Conservation (phyloP, 306 rosid genomes). For the Quillaja saponaria region DNA sequence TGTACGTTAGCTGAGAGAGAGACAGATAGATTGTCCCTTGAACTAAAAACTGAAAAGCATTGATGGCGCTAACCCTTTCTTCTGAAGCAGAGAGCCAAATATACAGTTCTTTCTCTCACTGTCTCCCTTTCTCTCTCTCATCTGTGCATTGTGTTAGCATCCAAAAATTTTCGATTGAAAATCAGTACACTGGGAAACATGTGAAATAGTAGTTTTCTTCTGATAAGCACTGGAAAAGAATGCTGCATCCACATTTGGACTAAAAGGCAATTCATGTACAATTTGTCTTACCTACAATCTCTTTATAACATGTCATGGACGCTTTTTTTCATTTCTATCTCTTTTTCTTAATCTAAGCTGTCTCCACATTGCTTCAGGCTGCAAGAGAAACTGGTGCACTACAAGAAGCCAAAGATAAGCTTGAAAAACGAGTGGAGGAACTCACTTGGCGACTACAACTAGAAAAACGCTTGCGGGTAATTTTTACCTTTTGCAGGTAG, state of each 20-base stretch:
- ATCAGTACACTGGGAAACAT: too few relatives aligned
- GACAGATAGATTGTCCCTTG: slow-evolving; percentile 3
- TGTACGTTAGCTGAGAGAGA: not conserved
- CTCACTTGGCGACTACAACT: slow-evolving; percentile 88
- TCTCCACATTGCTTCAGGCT: slow-evolving; percentile 53
- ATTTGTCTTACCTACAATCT: slow-evolving; percentile 8
- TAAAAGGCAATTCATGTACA: slow-evolving; percentile 9
- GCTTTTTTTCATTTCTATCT: slow-evolving; percentile 10
- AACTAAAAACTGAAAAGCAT: slow-evolving; percentile 20
- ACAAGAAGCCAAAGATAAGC: slow-evolving; percentile 81
- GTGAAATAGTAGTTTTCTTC: not conserved
- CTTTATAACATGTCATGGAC: not conserved
- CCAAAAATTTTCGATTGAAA: too few relatives aligned
- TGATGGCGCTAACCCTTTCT: slow-evolving; percentile 17
- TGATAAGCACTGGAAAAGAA: slow-evolving; percentile 17
- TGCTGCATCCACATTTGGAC: slow-evolving; percentile 1
- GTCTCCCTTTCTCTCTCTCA: not conserved
- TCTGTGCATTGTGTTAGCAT: too few relatives aligned
- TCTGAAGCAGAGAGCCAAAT: slow-evolving; percentile 21
- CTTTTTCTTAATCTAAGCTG: slow-evolving; percentile 24
- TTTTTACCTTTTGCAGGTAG: slow-evolving; percentile 25
- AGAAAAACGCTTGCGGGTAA: slow-evolving; percentile 85
- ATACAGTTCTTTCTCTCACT: not conserved
- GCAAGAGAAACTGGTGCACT: slow-evolving; percentile 92
- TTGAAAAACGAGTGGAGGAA: slow-evolving; percentile 82